Conservation (phyloP, 108 stramenopile genomes). For the Skeletonema marinoi region DNA sequence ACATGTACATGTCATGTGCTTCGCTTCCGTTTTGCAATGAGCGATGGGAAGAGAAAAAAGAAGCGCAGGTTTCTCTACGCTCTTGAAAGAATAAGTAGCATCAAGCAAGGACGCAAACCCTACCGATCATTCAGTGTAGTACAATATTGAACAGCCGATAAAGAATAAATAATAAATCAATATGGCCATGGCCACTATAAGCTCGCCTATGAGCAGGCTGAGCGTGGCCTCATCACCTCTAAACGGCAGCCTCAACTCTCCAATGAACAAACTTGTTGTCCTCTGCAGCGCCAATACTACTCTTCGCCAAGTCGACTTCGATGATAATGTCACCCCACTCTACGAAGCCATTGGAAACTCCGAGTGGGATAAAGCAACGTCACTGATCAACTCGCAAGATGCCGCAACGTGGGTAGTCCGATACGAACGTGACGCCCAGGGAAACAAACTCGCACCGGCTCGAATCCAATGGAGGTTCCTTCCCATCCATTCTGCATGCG, state of each 20-base stretch:
- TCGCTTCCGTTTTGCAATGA: too few relatives aligned
- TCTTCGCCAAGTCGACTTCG: conserved; percentile 72
- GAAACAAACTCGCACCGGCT: conserved; percentile 10
- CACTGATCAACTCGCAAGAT: conserved; percentile 22
- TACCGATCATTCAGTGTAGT: too few relatives aligned
- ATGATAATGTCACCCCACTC: conserved; percentile 70
- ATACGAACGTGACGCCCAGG: conserved; percentile 46
- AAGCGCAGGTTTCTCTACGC: too few relatives aligned
- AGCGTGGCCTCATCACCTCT: neutral
- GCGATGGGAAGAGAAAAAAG: too few relatives aligned
- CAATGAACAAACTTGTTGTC: neutral
- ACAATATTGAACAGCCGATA: too few relatives aligned
- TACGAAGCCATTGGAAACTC: conserved; percentile 77
- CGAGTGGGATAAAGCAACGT: conserved; percentile 67
- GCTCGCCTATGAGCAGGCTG: neutral
- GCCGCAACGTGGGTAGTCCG: conserved; percentile 81
- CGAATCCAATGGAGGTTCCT: conserved; percentile 83
- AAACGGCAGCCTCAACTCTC: neutral
- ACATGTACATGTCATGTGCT: too few relatives aligned
- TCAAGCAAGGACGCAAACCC: too few relatives aligned
- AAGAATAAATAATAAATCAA: too few relatives aligned
- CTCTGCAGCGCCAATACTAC: conserved; percentile 16
- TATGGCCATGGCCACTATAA: neutral
- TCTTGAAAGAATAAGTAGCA: too few relatives aligned
- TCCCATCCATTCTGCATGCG: conserved; percentile 82